A percentile compares a stretch with the other conserved stretches of the same genome.
These are phyloP conservation scores for Parathielavia appendiculata DNA, from an alignment of 495 filamentous ascomycete genomes.

Conservation along the genomic window DNA sequence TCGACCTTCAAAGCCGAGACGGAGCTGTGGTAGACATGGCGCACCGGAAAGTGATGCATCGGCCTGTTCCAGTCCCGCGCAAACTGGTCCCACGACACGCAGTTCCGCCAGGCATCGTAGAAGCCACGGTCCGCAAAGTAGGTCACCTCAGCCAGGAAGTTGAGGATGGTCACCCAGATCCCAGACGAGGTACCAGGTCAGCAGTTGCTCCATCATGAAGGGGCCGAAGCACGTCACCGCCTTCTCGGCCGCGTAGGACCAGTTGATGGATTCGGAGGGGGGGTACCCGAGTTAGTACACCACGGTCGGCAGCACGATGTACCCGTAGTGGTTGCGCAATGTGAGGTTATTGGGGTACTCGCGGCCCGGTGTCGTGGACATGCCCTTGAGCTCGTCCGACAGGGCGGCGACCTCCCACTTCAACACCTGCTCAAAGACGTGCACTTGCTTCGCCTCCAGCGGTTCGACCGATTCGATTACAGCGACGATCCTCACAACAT, in stretches of 20 bases:
- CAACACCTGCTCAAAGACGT: slow-evolving; percentile 53
- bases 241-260: slow-evolving; percentile 69
- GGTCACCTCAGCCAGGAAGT: slow-evolving; percentile 68
- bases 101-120: slow-evolving; percentile 70
- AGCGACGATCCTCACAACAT: slow-evolving; percentile 47
- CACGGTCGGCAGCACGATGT: slow-evolving; percentile 64
- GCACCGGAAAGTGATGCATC: slow-evolving; percentile 65
- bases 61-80: slow-evolving; percentile 69
- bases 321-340: slow-evolving; percentile 60
- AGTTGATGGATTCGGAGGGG: slow-evolving; percentile 60
- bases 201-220: slow-evolving; percentile 68
- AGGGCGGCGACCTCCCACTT: slow-evolving; percentile 59
- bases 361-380: slow-evolving; percentile 37
- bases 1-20: slow-evolving; percentile 65
- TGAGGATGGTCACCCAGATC: slow-evolving; percentile 73
- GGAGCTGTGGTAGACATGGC: slow-evolving; percentile 69
- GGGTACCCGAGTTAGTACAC: slow-evolving; percentile 77
- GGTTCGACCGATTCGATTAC: slow-evolving; percentile 52
- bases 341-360: slow-evolving; percentile 66
- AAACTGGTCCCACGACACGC: slow-evolving; percentile 60
- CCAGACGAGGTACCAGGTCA: slow-evolving; percentile 74
- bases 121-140: slow-evolving; percentile 72
- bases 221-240: slow-evolving; percentile 63
- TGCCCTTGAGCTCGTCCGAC: slow-evolving; percentile 57
- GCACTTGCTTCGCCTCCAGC: slow-evolving; percentile 55